phyloP scores from a whole-genome alignment of 257 asterid species.

The Solanum phureja region DNA sequence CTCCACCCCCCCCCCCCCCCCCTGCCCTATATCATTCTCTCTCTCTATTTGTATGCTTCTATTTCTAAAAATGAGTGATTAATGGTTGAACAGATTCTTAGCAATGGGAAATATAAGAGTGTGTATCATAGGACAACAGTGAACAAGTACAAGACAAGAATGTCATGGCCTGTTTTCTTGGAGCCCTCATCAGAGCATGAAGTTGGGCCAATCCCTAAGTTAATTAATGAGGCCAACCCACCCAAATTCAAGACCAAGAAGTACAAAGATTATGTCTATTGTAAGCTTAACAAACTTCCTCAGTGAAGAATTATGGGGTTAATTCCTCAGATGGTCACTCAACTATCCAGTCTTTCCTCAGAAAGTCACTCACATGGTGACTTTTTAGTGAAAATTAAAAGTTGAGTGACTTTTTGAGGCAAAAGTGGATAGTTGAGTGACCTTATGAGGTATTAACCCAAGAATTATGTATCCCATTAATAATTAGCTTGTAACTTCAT shows the following conservation, averaged over 20 bases:
- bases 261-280: constrained; percentile 51
- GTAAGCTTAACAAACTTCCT: constrained; percentile 79
- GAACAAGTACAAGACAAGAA: constrained; percentile 54
- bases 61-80: background rate
- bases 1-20: too few relatives aligned
- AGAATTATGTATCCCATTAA: background rate
- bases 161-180: constrained; percentile 79
- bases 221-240: constrained; percentile 26
- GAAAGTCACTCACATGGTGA: too few relatives aligned
- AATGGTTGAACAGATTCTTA: constrained; percentile 32
- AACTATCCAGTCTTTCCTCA: too few relatives aligned
- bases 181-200: constrained; percentile 63
- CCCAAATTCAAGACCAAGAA: constrained; percentile 55
- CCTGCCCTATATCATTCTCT: background rate
- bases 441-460: background rate
- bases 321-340: too few relatives aligned
- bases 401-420: too few relatives aligned
- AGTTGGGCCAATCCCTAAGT: constrained; percentile 51
- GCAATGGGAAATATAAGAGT: constrained; percentile 65
- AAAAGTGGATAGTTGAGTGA: too few relatives aligned
- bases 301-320: constrained; percentile 20
- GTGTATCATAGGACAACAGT: constrained; percentile 56
- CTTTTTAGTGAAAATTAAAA: too few relatives aligned
- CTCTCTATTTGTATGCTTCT: background rate
- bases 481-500: background rate